These are phyloP conservation scores for Cercophora samala DNA, from an alignment of 495 filamentous ascomycete species.

Conservation along the genomic window DNA sequence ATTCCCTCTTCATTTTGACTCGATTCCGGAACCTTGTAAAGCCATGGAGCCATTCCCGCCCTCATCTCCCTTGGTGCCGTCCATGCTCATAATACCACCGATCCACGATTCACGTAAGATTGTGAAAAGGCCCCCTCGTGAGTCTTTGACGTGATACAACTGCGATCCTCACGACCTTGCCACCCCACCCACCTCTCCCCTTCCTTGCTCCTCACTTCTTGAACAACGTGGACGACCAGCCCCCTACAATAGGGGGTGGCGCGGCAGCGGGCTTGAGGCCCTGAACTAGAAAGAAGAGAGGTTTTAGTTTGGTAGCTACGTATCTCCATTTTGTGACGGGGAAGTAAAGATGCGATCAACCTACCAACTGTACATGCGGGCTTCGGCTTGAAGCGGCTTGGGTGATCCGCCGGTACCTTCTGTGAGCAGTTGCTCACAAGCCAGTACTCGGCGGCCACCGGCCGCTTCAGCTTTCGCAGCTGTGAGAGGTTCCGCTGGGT, in stretches of 20 bases:
- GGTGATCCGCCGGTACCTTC: not conserved
- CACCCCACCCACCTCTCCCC: no score
- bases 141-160: no score
- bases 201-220: not conserved
- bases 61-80: no score
- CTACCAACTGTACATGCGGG: not conserved
- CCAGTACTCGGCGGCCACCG: not conserved
- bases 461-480: not conserved
- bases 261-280: not conserved
- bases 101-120: no score
- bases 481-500: not conserved
- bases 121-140: no score
- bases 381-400: not conserved
- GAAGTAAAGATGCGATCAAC: no score
- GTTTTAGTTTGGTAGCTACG: not conserved
- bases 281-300: not conserved
- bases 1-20: no score
- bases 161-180: no score
- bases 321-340: not conserved
- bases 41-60: no score
- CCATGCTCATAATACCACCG: no score
- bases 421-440: not conserved
- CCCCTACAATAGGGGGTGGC: not conserved
- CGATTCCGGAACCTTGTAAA: no score
- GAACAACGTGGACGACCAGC: not conserved